Evolutionary conservation across 352 stramenopile genomes (phyloP).

Genomic region (Elongisporangium anandrum): DNA sequence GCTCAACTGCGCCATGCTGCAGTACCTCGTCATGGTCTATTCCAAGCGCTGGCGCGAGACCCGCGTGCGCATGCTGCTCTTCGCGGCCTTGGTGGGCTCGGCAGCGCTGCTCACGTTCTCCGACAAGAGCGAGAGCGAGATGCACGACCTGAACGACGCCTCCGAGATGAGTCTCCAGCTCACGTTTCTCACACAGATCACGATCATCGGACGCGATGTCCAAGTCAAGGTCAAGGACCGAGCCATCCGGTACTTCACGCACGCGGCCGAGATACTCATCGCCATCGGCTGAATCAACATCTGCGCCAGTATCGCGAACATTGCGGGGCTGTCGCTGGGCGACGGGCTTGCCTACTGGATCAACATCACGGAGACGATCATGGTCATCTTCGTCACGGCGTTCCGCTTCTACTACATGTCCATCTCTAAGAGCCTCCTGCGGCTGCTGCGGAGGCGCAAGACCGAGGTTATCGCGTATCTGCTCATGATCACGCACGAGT

Average conservation of each 20-base stretch:
- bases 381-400: slow-evolving; percentile 26
- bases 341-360: slow-evolving; percentile 7
- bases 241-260: slow-evolving; percentile 9
- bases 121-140: slow-evolving; percentile 12
- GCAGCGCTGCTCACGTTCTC: slow-evolving; percentile 21
- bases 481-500: slow-evolving; percentile 29
- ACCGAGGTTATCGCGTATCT: slow-evolving; percentile 23
- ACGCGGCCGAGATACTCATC: slow-evolving; percentile 10
- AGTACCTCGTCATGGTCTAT: slow-evolving; percentile 32
- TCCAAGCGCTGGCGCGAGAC: slow-evolving; percentile 13
- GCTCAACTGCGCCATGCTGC: slow-evolving; percentile 35
- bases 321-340: neutral
- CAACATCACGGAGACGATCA: slow-evolving; percentile 22
- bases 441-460: slow-evolving; percentile 6
- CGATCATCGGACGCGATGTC: slow-evolving; percentile 26
- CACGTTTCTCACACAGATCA: slow-evolving; percentile 37
- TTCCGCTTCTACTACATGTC: slow-evolving; percentile 40
- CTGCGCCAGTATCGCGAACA: slow-evolving; percentile 4
- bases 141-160: slow-evolving; percentile 25
- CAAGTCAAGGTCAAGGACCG: slow-evolving; percentile 23
- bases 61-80: slow-evolving; percentile 13
- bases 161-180: slow-evolving; percentile 23
- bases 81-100: slow-evolving; percentile 16
- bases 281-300: slow-evolving; percentile 8
- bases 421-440: slow-evolving; percentile 12